Evolutionary conservation across 2,329 filamentous ascomycete species (phyloP).

Genomic region (Dothideomycetidae sp.): DNA sequence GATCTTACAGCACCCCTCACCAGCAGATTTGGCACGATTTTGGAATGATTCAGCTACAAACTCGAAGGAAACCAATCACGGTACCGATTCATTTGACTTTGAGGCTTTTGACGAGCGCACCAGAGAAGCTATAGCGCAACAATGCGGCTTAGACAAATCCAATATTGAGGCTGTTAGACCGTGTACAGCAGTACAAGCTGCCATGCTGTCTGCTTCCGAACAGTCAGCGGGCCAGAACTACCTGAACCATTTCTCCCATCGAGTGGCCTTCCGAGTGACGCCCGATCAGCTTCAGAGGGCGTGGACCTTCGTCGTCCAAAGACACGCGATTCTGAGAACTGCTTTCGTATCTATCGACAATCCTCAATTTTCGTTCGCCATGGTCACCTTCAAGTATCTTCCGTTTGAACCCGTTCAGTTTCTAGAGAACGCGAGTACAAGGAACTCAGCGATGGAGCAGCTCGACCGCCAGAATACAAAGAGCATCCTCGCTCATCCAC

Average conservation of each 20-base stretch:
- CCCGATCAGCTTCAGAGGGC: slow-evolving; percentile 36
- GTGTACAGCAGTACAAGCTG: slow-evolving; percentile 65
- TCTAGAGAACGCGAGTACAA: slow-evolving; percentile 2
- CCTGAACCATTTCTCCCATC: slow-evolving; percentile 55
- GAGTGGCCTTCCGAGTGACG: slow-evolving; percentile 30
- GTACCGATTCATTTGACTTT: slow-evolving; percentile 31
- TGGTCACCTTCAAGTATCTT: slow-evolving; percentile 46
- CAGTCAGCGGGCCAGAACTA: slow-evolving; percentile 55
- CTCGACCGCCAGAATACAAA: slow-evolving; percentile 5
- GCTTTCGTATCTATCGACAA: slow-evolving; percentile 55
- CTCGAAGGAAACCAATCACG: slow-evolving; percentile 4
- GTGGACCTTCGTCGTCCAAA: slow-evolving; percentile 42
- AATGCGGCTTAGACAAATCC: slow-evolving; percentile 20
- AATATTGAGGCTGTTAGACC: slow-evolving; percentile 50
- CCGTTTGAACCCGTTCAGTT: slow-evolving; percentile 10
- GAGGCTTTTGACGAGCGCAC: slow-evolving; percentile 35
- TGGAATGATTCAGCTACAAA: slow-evolving; percentile 11
- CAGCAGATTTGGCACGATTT: slow-evolving; percentile 21
- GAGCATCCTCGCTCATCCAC: slow-evolving; percentile 31
- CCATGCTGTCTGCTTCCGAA: slow-evolving; percentile 63
- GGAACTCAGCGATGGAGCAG: background rate
- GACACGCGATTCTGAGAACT: slow-evolving; percentile 60
- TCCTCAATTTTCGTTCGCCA: slow-evolving; percentile 50
- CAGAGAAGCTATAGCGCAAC: slow-evolving; percentile 21
- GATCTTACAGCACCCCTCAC: slow-evolving; percentile 46